Conservation (phyloP, 2,329 filamentous ascomycete species). For the Fusarium beomiforme region DNA sequence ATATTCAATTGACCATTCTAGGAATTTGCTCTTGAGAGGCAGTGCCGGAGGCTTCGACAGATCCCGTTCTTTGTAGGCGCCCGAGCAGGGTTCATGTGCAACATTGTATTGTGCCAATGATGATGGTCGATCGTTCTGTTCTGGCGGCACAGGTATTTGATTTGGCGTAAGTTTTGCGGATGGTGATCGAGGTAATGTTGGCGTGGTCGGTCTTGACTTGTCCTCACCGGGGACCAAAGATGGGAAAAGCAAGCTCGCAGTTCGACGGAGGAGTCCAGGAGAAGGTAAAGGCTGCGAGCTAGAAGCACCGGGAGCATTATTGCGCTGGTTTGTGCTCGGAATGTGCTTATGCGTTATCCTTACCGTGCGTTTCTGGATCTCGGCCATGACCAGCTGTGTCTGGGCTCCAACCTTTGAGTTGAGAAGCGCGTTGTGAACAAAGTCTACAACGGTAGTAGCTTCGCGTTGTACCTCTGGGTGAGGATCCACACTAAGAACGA, state of each 20-base stretch:
- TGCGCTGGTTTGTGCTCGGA: slow-evolving; percentile 55
- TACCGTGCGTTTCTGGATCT: slow-evolving; percentile 68
- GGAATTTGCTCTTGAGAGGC: slow-evolving; percentile 83
- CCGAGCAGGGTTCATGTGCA: slow-evolving; percentile 81
- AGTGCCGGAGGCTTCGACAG: slow-evolving; percentile 68
- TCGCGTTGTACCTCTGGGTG: slow-evolving; percentile 92
- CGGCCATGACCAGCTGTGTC: slow-evolving; percentile 77
- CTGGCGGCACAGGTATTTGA: slow-evolving; percentile 67
- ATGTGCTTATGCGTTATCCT: slow-evolving; percentile 58
- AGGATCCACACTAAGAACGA: slow-evolving; percentile 92
- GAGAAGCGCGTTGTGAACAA: slow-evolving; percentile 80
- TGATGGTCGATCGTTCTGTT: slow-evolving; percentile 72
- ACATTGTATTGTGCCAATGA: slow-evolving; percentile 77
- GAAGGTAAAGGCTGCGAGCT: slow-evolving; percentile 59
- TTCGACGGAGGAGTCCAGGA: slow-evolving; percentile 69
- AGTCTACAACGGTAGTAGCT: slow-evolving; percentile 86
- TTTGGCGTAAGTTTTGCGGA: slow-evolving; percentile 54
- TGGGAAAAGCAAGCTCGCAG: slow-evolving; percentile 70
- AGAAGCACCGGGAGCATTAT: slow-evolving; percentile 51
- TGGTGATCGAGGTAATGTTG: slow-evolving; percentile 44
- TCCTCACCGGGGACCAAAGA: slow-evolving; percentile 65
- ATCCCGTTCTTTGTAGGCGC: slow-evolving; percentile 74
- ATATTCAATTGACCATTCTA: slow-evolving; percentile 97
- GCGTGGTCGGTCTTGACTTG: slow-evolving; percentile 47
- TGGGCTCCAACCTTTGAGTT: slow-evolving; percentile 78